Percentiles rank a stretch among this genome's conserved stretches.
These are phyloP conservation scores for Leptographium flavum DNA, from an alignment of 2,329 filamentous ascomycete genomes.

Conservation along the genomic window DNA sequence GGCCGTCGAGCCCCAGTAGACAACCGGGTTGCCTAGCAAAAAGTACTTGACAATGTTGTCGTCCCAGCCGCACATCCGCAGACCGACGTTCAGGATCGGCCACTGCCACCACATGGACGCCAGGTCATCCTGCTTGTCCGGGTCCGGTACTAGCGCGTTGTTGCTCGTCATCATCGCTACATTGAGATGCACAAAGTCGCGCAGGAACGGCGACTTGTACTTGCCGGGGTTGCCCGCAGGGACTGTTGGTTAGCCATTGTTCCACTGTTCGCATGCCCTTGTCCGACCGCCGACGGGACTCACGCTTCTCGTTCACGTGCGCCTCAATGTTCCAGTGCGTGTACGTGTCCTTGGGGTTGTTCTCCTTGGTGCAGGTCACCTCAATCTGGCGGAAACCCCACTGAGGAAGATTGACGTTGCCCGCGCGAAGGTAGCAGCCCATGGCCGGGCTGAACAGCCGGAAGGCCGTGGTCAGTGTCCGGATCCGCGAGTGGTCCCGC, in stretches of 20 bases:
- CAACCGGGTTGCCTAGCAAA: conserved; percentile 86
- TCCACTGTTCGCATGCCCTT: background rate
- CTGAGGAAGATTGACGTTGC: conserved; percentile 90
- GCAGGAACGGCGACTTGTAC: conserved; percentile 93
- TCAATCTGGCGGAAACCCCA: conserved; percentile 99
- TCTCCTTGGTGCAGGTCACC: conserved; percentile 84
- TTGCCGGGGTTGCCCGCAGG: conserved; percentile 77
- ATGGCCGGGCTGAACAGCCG: conserved; percentile 69
- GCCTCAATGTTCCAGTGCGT: conserved; percentile 99
- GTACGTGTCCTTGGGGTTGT: conserved; percentile 83
- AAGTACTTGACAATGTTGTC: conserved; percentile 96
- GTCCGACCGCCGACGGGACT: conserved; percentile 14
- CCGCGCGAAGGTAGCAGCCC: conserved; percentile 87
- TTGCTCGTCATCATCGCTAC: conserved; percentile 99
- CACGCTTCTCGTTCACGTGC: conserved; percentile 85
- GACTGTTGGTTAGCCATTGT: conserved; percentile 38
- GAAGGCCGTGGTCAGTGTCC: conserved; percentile 88
- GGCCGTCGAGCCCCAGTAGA: conserved; percentile 89
- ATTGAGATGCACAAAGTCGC: conserved; percentile 95
- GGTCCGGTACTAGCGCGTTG: conserved; percentile 92
- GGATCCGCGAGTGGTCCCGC: conserved; percentile 67
- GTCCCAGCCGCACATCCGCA: conserved; percentile 98
- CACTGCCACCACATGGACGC: conserved; percentile 98
- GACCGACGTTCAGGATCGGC: conserved; percentile 86
- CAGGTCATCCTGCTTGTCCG: conserved; percentile 96